Percentiles rank a stretch among this genome's conserved stretches.
Conservation (phyloP, 345 rosid genomes). For the Aquilaria sinensis region DNA sequence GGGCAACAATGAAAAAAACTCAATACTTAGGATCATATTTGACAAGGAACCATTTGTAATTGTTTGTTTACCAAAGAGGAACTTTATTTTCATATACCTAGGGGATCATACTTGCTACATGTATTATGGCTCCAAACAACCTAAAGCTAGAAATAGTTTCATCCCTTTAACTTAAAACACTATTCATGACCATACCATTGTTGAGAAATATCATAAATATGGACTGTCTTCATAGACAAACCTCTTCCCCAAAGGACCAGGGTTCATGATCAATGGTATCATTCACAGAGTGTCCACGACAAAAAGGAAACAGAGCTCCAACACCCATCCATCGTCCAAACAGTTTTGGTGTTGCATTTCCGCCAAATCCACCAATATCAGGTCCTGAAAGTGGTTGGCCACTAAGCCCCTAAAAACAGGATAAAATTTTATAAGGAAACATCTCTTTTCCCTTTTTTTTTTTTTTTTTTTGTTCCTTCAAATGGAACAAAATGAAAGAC, state of each 20-base stretch:
- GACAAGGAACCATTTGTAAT: too few relatives aligned
- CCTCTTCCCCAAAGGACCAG: conserved; percentile 98
- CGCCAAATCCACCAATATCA: conserved; percentile 93
- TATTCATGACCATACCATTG: neutral
- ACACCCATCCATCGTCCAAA: conserved; percentile 96
- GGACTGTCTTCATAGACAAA: conserved; percentile 16
- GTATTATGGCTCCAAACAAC: too few relatives aligned
- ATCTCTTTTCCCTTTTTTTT: too few relatives aligned
- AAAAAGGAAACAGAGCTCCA: conserved; percentile 91
- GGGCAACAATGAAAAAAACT: too few relatives aligned
- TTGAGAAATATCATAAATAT: neutral
- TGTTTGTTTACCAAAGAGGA: too few relatives aligned
- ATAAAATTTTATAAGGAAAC: neutral
- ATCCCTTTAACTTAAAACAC: too few relatives aligned
- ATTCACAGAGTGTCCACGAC: conserved; percentile 79
- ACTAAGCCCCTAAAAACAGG: conserved; percentile 67
- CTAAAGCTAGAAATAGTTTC: too few relatives aligned
- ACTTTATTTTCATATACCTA: too few relatives aligned
- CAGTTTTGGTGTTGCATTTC: conserved; percentile 80
- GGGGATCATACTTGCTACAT: too few relatives aligned
- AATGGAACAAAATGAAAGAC: too few relatives aligned
- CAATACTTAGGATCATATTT: too few relatives aligned
- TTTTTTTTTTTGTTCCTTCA: too few relatives aligned
- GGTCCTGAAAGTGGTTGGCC: conserved; percentile 97
- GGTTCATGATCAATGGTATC: conserved; percentile 81